Conservation (phyloP, 352 stramenopile genomes). For the Achlya hypogyna region DNA sequence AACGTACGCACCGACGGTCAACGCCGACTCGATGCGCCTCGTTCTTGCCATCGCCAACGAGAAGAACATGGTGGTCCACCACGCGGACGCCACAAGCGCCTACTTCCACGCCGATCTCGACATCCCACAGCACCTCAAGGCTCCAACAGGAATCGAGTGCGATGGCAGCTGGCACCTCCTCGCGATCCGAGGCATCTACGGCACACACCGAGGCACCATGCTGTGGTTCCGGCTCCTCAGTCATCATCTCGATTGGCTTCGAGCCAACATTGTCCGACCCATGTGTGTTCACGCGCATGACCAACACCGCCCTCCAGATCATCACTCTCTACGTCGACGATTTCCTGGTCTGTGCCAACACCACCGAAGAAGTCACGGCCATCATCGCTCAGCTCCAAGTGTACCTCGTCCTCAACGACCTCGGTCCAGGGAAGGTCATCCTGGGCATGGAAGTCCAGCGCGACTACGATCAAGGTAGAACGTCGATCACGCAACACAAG, state of each 20-base stretch:
- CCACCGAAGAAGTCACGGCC: background rate
- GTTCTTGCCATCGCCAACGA: background rate
- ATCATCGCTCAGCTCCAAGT: background rate
- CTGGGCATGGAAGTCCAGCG: background rate
- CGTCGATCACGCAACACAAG: background rate
- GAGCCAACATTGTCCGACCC: background rate
- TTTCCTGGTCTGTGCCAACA: constrained; percentile 3
- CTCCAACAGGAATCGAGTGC: constrained; percentile 2
- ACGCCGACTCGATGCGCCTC: constrained; percentile 9
- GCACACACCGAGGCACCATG: background rate
- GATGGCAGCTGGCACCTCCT: background rate
- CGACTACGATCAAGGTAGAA: background rate
- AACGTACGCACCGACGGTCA: constrained; percentile 19
- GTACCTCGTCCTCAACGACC: background rate
- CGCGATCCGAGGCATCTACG: background rate
- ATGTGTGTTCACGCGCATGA: constrained; percentile 8
- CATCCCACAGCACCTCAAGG: background rate
- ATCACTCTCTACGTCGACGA: constrained; percentile 4
- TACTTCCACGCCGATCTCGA: constrained; percentile 14
- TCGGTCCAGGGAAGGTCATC: background rate
- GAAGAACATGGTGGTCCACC: background rate
- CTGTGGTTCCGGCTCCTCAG: background rate
- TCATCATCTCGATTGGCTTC: background rate
- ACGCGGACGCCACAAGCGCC: constrained; percentile 8
- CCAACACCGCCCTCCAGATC: background rate